phyloP scores from a whole-genome alignment of 2,329 filamentous ascomycete genomes.

The Ophiostoma sp. region DNA sequence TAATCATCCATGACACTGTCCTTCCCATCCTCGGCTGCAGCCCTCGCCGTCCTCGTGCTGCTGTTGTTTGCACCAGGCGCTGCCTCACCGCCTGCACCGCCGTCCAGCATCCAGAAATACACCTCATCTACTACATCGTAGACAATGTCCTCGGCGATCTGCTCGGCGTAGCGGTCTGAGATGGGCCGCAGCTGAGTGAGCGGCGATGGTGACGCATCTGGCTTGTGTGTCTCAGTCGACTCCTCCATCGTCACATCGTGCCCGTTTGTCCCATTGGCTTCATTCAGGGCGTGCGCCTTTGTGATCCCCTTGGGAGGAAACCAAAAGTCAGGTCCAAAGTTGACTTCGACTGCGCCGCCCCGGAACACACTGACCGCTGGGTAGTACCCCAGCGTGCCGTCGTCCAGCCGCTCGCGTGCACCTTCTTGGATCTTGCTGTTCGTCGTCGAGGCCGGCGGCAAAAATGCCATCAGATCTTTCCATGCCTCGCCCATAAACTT shows the following conservation, averaged over 20 bases:
- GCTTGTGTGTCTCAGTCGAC: no score
- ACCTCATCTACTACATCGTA: constrained; percentile 94
- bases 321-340: constrained; percentile 94
- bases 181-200: constrained; percentile 52
- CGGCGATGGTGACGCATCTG: not conserved
- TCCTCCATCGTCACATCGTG: constrained; percentile 44
- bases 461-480: constrained; percentile 78
- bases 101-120: constrained; percentile 63
- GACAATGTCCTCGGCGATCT: constrained; percentile 89
- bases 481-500: constrained; percentile 80
- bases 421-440: constrained; percentile 65
- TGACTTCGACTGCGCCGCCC: constrained; percentile 84
- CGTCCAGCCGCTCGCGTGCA: constrained; percentile 80
- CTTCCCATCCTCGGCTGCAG: constrained; percentile 9
- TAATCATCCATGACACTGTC: constrained; percentile 13
- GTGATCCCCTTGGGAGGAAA: constrained; percentile 61
- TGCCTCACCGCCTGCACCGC: not conserved
- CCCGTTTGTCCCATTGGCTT: constrained; percentile 26
- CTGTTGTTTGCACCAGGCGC: not conserved
- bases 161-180: constrained; percentile 77
- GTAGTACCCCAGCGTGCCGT: constrained; percentile 93
- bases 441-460: constrained; percentile 80
- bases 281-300: constrained; percentile 26
- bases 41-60: constrained; percentile 10
- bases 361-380: constrained; percentile 89